These are phyloP conservation scores for Trametes cubensis DNA, from an alignment of 768 basidiomycete species.

Conservation along the genomic window DNA sequence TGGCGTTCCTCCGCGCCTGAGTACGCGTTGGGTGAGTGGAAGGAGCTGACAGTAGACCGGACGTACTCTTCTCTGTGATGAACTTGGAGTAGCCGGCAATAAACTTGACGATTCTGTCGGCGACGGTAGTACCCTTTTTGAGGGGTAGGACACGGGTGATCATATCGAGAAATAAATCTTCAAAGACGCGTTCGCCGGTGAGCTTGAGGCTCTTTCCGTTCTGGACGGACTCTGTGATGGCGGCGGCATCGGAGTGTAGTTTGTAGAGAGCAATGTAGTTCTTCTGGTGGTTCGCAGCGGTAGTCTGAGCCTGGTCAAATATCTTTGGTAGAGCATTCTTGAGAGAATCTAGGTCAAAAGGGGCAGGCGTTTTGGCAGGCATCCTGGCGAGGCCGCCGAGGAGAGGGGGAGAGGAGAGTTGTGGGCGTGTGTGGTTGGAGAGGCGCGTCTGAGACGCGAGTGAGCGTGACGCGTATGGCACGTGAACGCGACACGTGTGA, in stretches of 20 bases:
- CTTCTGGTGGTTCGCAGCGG: conserved; percentile 84
- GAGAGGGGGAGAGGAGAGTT: neutral
- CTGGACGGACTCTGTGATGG: conserved; percentile 50
- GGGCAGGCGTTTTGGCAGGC: conserved; percentile 30
- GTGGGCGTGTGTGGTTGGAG: neutral
- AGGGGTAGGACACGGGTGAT: conserved; percentile 62
- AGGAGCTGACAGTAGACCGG: neutral
- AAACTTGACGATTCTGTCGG: conserved; percentile 82
- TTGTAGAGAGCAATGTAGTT: conserved; percentile 84
- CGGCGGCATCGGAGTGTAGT: conserved; percentile 67
- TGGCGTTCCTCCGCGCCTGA: conserved; percentile 42
- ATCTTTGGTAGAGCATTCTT: conserved; percentile 55
- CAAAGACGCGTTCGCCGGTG: conserved; percentile 78
- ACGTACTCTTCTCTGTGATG: conserved; percentile 74
- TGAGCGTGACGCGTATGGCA: conserved; percentile 19
- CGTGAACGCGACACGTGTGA: conserved; percentile 13
- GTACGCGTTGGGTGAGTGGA: neutral
- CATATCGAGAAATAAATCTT: conserved; percentile 61
- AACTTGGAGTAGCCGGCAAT: conserved; percentile 76
- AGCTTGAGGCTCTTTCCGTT: conserved; percentile 56
- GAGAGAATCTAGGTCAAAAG: conserved; percentile 34
- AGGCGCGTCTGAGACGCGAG: conserved; percentile 2
- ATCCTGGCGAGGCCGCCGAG: conserved; percentile 25
- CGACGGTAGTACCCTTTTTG: conserved; percentile 80
- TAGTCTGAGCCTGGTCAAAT: conserved; percentile 77